phyloP scores from a whole-genome alignment of 768 basidiomycete species.

The Mycena galericulata region DNA sequence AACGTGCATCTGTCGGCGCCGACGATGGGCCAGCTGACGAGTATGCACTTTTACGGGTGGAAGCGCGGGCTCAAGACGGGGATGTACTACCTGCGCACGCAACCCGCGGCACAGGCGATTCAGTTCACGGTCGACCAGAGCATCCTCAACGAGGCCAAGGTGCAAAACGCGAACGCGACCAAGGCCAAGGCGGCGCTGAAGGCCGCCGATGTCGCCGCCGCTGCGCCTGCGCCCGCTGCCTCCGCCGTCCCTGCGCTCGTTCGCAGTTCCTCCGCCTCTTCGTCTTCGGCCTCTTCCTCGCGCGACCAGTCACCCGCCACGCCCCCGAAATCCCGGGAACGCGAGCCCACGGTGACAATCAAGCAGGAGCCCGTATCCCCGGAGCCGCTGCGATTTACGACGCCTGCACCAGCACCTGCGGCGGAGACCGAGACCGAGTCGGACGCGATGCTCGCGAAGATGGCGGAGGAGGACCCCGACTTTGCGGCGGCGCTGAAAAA shows the following conservation, averaged over 20 bases:
- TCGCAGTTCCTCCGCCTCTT: conserved; percentile 47
- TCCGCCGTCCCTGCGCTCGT: conserved; percentile 36
- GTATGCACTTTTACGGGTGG: conserved; percentile 90
- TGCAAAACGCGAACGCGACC: conserved; percentile 52
- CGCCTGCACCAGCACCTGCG: conserved; percentile 38
- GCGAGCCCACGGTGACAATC: conserved; percentile 30
- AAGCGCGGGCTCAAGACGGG: conserved; percentile 89
- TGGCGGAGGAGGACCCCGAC: conserved; percentile 75
- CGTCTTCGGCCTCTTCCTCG: conserved; percentile 42
- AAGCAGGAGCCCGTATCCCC: conserved; percentile 45
- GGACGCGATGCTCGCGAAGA: conserved; percentile 63
- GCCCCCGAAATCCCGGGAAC: conserved; percentile 29
- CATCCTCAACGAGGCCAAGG: conserved; percentile 74
- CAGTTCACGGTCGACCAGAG: conserved; percentile 81
- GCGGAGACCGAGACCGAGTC: conserved; percentile 50
- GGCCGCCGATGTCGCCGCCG: conserved; percentile 39
- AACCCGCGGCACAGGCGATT: conserved; percentile 82
- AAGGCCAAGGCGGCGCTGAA: conserved; percentile 35
- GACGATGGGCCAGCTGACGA: conserved; percentile 78
- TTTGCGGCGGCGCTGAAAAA: conserved; percentile 83
- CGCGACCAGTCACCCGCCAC: conserved; percentile 26
- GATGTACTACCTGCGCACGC: conserved; percentile 86
- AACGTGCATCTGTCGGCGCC: conserved; percentile 83
- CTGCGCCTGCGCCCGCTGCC: conserved; percentile 31
- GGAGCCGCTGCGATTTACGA: conserved; percentile 10